Evolutionary conservation across 1,284 basidiomycete species (phyloP), one percentile per base, ranked within the genome.

Genomic region (Apiotrichum sp.): DNA sequence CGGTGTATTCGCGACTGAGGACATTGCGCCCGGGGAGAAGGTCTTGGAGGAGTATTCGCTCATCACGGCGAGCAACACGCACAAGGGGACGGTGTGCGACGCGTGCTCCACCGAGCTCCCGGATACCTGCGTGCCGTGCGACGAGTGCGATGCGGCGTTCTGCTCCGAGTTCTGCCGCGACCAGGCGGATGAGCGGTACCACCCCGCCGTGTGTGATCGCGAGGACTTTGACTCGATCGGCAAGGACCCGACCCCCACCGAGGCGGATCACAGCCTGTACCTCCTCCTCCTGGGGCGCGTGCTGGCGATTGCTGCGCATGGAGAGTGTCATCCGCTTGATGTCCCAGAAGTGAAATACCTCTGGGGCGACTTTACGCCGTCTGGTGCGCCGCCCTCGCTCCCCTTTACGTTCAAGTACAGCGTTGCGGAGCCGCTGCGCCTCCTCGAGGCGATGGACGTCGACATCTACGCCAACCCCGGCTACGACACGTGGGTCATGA

Each of bases 361-460:
- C 36, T 59, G 58, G 54, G 58, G 58, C 55, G 58, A 53, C 44
- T 54, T 59, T 33, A 48, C 58, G 7, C 13, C 55, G 2, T 40
- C 42, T 2, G 16, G 42, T 32, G 47, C 47, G 14, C 9, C 47
- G 2, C 57, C 50, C 1, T 29, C 57, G 16, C 52, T 59, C 6
- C 58, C 58, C 3, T 59, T 50, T 29, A 43, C 44, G 14, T 59
- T 59, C 52, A 56, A 59, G 55, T 59, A 56, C 52, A 56, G 48
- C 41, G 40, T 59, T 42, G 58, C 52, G 47, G 41, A 34, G 48
- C 58, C 58, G 40, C 44, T 59, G 36, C 58, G 50, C 48, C 31
- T 59, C 41, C 52, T 59, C 14, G 54, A 59, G 36, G 47, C 48
- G 43, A 56, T 59, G 58, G 58, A 56, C 32, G 41, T 59, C 2